Evolutionary conservation across 495 filamentous ascomycete species (phyloP), one percentile per base, ranked within the genome.

Genomic region (Aspergillus egyptiacus): DNA sequence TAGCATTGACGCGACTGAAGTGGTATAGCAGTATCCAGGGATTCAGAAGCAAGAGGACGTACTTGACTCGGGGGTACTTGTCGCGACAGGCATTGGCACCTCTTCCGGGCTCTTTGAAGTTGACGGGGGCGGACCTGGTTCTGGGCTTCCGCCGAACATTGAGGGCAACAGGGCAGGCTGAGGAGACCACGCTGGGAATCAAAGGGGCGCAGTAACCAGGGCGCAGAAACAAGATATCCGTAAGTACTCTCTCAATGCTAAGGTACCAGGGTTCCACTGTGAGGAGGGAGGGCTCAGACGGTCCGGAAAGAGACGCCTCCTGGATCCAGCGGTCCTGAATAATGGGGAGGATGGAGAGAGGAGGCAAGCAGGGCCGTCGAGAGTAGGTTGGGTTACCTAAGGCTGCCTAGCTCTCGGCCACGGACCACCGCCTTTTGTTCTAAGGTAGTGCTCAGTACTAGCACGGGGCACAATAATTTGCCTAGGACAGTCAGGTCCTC

Each of bases 61-160:
- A 59, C 59, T 47, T 37, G 56, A 47, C 31, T 59, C 64, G 25
- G 51, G 41, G 31, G 40, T 49, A 34, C 46, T 50, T 30, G 61
- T 60, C 41, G 66, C 56, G 55, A 66, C 40, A 59, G 60, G 55
- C 66, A 71, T 72, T 57, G 64, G 59, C 51, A 59, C 65, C 59
- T 65, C 62, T 58, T 55, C 59, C 36, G 59, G 43, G 45, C 52
- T 53, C 46, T 64, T 57, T 39, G 62, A 62, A 55, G 58, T 61
- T 43, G 62, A 57, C 46, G 60, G 59, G 34, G 57, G 57, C 52
- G 63, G 51, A 60, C 64, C 58, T 59, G 54, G 65, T 60, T 61
- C 63, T 48, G 59, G 60, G 56, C 60, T 71, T 53, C 57, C 60
- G 61, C 65, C 65, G 59, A 61, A 54, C 64, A 70, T 72, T 60